These are phyloP conservation scores for Nothophoma quercina DNA, from an alignment of 2,329 filamentous ascomycete genomes.

Conservation along the genomic window DNA sequence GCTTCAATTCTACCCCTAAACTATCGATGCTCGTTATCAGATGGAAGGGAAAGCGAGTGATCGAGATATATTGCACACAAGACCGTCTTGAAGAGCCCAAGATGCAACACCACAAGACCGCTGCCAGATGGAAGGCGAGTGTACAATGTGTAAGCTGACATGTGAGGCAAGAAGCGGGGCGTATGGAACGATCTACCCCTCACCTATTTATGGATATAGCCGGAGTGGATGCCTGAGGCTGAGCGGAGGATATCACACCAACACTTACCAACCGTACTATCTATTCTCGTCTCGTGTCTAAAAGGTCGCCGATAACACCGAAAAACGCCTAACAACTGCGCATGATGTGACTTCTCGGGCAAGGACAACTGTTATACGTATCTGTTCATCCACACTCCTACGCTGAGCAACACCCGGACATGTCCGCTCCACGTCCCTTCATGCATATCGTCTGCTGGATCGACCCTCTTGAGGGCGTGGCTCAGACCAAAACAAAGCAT, in stretches of 20 bases:
- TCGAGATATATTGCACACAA: not conserved
- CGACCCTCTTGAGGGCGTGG: no score
- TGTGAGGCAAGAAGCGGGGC: slow-evolving; percentile 6
- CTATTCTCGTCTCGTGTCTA: no score
- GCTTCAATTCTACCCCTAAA: slow-evolving; percentile 45
- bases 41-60: not conserved
- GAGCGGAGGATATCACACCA: not conserved
- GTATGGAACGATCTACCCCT: slow-evolving; percentile 5
- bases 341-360: no score
- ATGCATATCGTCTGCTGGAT: no score
- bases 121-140: not conserved
- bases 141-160: slow-evolving; percentile 13
- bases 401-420: no score
- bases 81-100: not conserved
- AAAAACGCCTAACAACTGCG: no score
- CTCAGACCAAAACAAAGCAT: no score
- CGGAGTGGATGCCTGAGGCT: slow-evolving; percentile 4
- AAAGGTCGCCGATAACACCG: no score
- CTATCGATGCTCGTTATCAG: slow-evolving; percentile 26
- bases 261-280: not conserved
- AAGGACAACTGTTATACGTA: no score
- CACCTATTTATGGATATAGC: slow-evolving; percentile 2
- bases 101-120: not conserved
- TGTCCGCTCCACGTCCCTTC: no score
- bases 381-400: no score